Conservation (phyloP, 1,139 yeast genomes). For the Arxiozyma heterogenica region DNA sequence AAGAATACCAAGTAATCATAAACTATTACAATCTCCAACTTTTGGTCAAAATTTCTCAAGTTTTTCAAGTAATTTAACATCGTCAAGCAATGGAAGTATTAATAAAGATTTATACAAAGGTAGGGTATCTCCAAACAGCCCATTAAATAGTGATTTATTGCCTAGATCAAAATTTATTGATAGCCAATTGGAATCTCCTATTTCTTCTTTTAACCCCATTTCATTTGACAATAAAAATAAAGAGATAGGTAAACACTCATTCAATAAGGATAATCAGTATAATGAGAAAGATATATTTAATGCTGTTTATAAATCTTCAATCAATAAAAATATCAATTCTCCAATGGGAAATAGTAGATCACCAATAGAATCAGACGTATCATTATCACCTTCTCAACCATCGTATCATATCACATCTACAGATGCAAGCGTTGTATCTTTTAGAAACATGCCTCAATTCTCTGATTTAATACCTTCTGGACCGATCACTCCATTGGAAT, state of each 20-base stretch:
- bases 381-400: slow-evolving; percentile 6
- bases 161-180: background rate
- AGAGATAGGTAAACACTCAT: background rate
- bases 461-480: slow-evolving; percentile 1
- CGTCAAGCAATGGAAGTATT: slow-evolving; percentile 1
- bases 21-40: background rate
- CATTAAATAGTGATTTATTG: background rate
- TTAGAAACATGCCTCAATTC: slow-evolving; percentile 15
- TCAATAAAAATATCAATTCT: background rate
- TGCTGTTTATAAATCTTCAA: background rate
- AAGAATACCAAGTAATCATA: slow-evolving; percentile 2
- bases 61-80: slow-evolving; percentile 1
- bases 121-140: background rate
- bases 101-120: background rate
- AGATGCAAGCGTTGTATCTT: slow-evolving; percentile 21
- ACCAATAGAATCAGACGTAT: slow-evolving; percentile 10
- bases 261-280: background rate
- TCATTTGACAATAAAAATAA: slow-evolving; percentile 17
- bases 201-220: slow-evolving; percentile 14
- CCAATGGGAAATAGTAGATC: slow-evolving; percentile 6
- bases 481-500: slow-evolving; percentile 5
- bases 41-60: background rate
- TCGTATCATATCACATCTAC: slow-evolving; percentile 23
- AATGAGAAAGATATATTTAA: slow-evolving; percentile 5
- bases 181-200: background rate